Evolutionary conservation across 2,329 filamentous ascomycete genomes (phyloP).

Genomic region (Metarhizium guizhouense): DNA sequence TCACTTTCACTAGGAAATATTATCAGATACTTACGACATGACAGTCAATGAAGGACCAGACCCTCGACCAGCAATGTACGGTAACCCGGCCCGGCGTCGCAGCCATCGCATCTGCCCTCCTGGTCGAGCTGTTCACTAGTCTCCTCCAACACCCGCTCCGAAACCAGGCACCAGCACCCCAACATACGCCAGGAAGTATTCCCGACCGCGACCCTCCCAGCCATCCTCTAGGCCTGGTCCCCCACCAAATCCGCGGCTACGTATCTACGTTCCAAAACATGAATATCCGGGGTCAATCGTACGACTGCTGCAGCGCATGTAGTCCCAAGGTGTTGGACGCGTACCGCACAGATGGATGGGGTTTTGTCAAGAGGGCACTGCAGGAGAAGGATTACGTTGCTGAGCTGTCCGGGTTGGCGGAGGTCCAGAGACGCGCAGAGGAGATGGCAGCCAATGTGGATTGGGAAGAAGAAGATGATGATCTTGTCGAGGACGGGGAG

Average conservation of each 20-base stretch:
- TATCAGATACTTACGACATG: slow-evolving; percentile 3
- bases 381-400: slow-evolving; percentile 70
- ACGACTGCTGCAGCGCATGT: slow-evolving; percentile 75
- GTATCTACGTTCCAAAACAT: slow-evolving; percentile 66
- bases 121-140: slow-evolving; percentile 84
- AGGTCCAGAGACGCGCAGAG: slow-evolving; percentile 56
- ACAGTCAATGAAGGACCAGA: slow-evolving; percentile 87
- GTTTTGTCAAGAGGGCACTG: slow-evolving; percentile 65
- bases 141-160: slow-evolving; percentile 77
- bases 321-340: slow-evolving; percentile 59
- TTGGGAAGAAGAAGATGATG: slow-evolving; percentile 52
- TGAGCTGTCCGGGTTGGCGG: slow-evolving; percentile 64
- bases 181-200: slow-evolving; percentile 25
- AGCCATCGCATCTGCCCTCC: slow-evolving; percentile 79
- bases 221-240: slow-evolving; percentile 60
- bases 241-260: slow-evolving; percentile 74
- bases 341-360: slow-evolving; percentile 63
- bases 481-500: slow-evolving; percentile 40
- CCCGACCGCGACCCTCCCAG: slow-evolving; percentile 48
- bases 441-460: slow-evolving; percentile 45
- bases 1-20: not conserved
- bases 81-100: slow-evolving; percentile 91
- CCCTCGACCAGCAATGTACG: slow-evolving; percentile 95
- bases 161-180: slow-evolving; percentile 51
- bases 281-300: slow-evolving; percentile 63